phyloP scores from a whole-genome alignment of 768 basidiomycete genomes.

The Mycena kentingensis region DNA sequence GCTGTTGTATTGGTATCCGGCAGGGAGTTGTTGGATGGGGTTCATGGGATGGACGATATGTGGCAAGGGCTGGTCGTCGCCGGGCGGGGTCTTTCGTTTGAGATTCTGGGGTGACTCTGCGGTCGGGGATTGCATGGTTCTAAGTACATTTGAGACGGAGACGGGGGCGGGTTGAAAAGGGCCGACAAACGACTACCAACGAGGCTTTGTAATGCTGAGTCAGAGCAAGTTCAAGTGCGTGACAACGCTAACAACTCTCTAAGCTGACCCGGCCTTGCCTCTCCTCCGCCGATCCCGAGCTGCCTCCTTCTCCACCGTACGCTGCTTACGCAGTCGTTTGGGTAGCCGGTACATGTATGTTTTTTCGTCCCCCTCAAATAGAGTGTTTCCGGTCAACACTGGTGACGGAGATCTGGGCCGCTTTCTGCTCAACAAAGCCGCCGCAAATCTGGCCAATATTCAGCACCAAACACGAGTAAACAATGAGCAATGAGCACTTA shows the following conservation, averaged over 20 bases:
- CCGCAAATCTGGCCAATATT: too few relatives aligned
- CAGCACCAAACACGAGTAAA: neutral
- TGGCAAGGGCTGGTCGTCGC: conserved; percentile 33
- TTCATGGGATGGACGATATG: conserved; percentile 51
- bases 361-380: neutral
- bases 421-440: conserved; percentile 26
- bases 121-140: conserved; percentile 51
- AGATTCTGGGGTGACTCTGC: conserved; percentile 47
- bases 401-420: conserved; percentile 24
- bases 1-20: conserved; percentile 48
- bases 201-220: too few relatives aligned
- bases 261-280: too few relatives aligned
- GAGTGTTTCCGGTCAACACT: too few relatives aligned
- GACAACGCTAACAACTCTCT: too few relatives aligned
- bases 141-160: too few relatives aligned
- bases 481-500: conserved; percentile 25
- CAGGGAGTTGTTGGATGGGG: conserved; percentile 48
- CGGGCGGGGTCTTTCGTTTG: conserved; percentile 72
- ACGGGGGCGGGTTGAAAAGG: too few relatives aligned
- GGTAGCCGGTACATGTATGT: neutral
- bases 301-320: neutral
- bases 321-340: neutral
- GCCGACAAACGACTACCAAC: conserved; percentile 4
- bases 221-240: conserved; percentile 13
- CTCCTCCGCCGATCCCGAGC: too few relatives aligned